Base-by-base conservation (phyloP, 306 rosid genomes). In the Castanospermum australe region DNA sequence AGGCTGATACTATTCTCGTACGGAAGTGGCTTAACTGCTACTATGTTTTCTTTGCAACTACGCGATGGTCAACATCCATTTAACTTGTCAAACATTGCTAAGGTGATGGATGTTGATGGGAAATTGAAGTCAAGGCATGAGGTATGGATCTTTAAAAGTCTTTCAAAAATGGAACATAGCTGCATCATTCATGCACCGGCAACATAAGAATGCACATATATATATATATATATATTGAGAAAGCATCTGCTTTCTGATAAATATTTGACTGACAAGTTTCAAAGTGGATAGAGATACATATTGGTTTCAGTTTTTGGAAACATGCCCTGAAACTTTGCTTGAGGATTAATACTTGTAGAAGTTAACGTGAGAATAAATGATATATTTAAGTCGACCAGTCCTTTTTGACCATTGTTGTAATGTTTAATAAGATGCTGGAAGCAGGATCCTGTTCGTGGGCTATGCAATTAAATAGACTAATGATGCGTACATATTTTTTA, bases 21-120 rank as follows among this genome's bases (percentile, higher is more conserved):
- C 8, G 98, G 98, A n/a, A 94, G 97, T 81, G 98, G 97, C 63
- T 87, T 78, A 50, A 82, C 92, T 66, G 88, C 96, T 32, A 94
- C 98, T 24, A 85, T 94, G 96, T 92, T 94, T 85, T 94, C 97
- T 5, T 77, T 94, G 89, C 87, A 81, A 71, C 44, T 92, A 52
- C 42, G 13, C 50, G 91, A 88, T 0, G 88, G 92, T 66, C 87
- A 86, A 84, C 83, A 75, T 64, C 96, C 96, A 50, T 94, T 92
- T 65, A 90, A 92, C 90, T 80, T 94, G 91, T 83, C 92, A 48
- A 90, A 94, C 89, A 91, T 93, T 25, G 88, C 84, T 54, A 75
- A 78, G 4, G 84, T 89, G 79, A 67, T 90, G 97, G 84, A 88
- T 77, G 82, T 94, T 82, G 84, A 63, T 33, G 87, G 63, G 77